A percentile compares a stretch with the other conserved stretches of the same genome.
Evolutionary conservation across 2,329 filamentous ascomycete genomes (phyloP).

Genomic region (Xylogone sp.): DNA sequence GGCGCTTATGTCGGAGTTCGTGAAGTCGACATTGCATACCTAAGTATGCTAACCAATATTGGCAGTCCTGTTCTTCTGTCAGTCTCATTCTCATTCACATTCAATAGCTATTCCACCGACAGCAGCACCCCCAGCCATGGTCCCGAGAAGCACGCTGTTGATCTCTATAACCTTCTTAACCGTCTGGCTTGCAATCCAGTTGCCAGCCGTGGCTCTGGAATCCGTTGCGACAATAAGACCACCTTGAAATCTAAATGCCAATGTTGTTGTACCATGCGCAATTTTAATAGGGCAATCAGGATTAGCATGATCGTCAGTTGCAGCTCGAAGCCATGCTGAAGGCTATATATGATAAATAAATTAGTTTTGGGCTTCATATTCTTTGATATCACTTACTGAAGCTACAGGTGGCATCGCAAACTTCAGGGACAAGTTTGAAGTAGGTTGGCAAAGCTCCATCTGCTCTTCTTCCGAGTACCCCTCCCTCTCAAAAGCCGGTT

Average conservation of each 20-base stretch:
- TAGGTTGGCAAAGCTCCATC: slow-evolving; percentile 66
- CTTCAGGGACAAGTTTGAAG: slow-evolving; percentile 79
- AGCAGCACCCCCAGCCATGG: slow-evolving; percentile 97
- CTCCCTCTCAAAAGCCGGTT: slow-evolving; percentile 69
- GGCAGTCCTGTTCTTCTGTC: slow-evolving; percentile 66
- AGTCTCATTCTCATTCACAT: not conserved
- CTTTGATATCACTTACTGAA: slow-evolving; percentile 74
- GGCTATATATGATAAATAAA: slow-evolving; percentile 53
- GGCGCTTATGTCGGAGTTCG: slow-evolving; percentile 98
- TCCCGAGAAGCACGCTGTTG: slow-evolving; percentile 89
- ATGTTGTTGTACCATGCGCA: slow-evolving; percentile 95
- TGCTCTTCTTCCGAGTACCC: slow-evolving; percentile 68
- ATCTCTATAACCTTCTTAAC: slow-evolving; percentile 99
- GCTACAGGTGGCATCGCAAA: slow-evolving; percentile 93
- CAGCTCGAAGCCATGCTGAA: slow-evolving; percentile 90
- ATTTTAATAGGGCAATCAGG: slow-evolving; percentile 98
- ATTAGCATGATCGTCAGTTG: slow-evolving; percentile 96
- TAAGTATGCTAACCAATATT: slow-evolving; percentile 99
- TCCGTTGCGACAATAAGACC: slow-evolving; percentile 98
- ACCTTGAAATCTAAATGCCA: slow-evolving; percentile 96
- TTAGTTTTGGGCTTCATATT: too few relatives aligned
- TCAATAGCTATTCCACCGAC: slow-evolving; percentile 39
- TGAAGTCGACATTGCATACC: slow-evolving; percentile 99
- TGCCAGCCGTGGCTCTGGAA: slow-evolving; percentile 92
- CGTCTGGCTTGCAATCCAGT: slow-evolving; percentile 99